Base-by-base conservation (phyloP, 768 basidiomycete species). In the Pleurotus sapidus region DNA sequence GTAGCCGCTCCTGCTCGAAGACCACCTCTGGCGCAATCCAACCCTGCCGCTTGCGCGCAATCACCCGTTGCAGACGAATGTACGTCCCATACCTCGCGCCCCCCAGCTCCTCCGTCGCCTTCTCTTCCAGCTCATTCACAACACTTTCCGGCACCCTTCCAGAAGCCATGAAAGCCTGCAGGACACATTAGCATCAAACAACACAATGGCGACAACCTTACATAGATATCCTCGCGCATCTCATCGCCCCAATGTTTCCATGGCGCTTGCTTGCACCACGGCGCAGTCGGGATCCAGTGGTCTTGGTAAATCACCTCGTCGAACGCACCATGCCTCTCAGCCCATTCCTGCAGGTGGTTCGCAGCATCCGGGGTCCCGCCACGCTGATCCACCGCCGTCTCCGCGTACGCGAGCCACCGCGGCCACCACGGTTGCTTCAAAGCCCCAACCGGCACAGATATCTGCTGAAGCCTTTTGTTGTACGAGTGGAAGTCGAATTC, bases 401-500 rank as follows among this genome's bases (percentile, higher is more conserved):
- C 70, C n/a, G 77, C 70, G 56, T 82, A 78, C 14, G 77, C 71
- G 74, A 89, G 77, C 83, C 84, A 89, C 12, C 82, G 81, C 14
- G 85, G 74, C 60, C 82, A 72, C 82, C 83, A 89, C 0, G 88
- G 84, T 5, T 75, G 73, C 3, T 70, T 72, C 38, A 82, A 65
- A 48, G 75, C 64, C 30, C 77, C 70, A 0, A 77, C 72, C 5
- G 75, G 74, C 1, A 75, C 63, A n/a, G 76, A 64, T 40, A 86
- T 68, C 3, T 73, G 75, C 18, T 67, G 66, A 61, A 77, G 76
- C 57, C 87, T 70, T 15, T 56, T 56, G 61, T 84, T 86, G 61
- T 89, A 84, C n/a, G 82, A 72, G 57, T 71, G 66, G 64, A 88
- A 91, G 51, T 88, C 87, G 64, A 83, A 88, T 71, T 93, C 91